These are phyloP conservation scores for Pythium coloratum DNA, from an alignment of 352 stramenopile species.

Conservation along the genomic window DNA sequence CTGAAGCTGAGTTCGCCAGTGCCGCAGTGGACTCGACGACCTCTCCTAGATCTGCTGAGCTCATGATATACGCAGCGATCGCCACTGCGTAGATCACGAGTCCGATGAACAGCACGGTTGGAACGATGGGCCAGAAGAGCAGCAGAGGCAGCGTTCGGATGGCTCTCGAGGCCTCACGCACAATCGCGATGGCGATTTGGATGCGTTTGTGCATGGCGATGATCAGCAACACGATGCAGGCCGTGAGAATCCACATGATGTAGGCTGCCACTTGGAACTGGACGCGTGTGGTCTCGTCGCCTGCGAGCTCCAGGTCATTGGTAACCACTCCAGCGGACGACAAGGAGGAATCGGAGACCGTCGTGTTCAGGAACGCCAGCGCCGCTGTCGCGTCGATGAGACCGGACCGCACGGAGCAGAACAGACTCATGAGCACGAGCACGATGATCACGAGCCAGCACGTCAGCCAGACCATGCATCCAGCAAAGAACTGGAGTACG, in stretches of 20 bases:
- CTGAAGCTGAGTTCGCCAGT: conserved; percentile 17
- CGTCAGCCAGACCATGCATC: conserved; percentile 78
- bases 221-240: conserved; percentile 53
- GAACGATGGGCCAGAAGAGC: conserved; percentile 60
- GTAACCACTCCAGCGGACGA: conserved; percentile 31
- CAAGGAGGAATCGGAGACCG: conserved; percentile 9
- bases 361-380: conserved; percentile 51
- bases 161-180: conserved; percentile 63
- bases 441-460: conserved; percentile 61
- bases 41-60: conserved; percentile 46
- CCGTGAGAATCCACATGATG: conserved; percentile 53
- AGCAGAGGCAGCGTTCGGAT: conserved; percentile 63
- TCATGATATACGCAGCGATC: conserved; percentile 60
- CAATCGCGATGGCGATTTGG: conserved; percentile 68
- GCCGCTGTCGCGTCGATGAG: conserved; percentile 49
- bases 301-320: conserved; percentile 25
- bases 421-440: conserved; percentile 72
- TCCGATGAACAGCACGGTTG: conserved; percentile 49
- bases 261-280: conserved; percentile 72
- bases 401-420: conserved; percentile 68
- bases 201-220: conserved; percentile 69
- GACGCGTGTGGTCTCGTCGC: conserved; percentile 38
- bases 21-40: conserved; percentile 27
- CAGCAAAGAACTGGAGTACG: conserved; percentile 76
- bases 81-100: conserved; percentile 60